phyloP scores from a whole-genome alignment of 2,329 filamentous ascomycete genomes.

The Tolypocladium nubicola region DNA sequence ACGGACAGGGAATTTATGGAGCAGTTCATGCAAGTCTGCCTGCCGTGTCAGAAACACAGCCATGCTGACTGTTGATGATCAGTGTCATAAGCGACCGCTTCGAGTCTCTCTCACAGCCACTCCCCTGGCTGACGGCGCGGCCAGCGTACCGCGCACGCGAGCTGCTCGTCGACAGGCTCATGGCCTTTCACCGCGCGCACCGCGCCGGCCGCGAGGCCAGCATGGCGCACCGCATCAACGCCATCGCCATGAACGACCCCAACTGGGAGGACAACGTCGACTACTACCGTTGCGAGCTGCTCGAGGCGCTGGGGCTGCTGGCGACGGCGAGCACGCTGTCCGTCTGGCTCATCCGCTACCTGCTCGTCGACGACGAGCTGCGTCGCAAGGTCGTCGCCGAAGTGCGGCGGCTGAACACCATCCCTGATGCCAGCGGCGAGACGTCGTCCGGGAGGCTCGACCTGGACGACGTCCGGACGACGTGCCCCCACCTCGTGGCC shows the following conservation, averaged over 20 bases:
- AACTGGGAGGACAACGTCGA: constrained; percentile 19
- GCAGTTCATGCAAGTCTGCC: constrained; percentile 16
- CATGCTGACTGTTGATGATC: constrained; percentile 1
- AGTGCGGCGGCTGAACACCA: constrained; percentile 8
- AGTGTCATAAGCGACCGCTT: constrained; percentile 18
- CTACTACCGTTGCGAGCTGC: constrained; percentile 21
- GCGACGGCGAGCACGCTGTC: constrained; percentile 19
- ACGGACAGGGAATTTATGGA: constrained; percentile 17
- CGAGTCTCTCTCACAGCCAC: constrained; percentile 16
- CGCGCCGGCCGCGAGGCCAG: constrained; percentile 11
- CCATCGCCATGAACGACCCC: constrained; percentile 15
- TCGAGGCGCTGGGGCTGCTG: constrained; percentile 18
- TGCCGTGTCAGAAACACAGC: background rate
- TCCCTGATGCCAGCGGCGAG: background rate
- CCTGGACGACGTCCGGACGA: constrained; percentile 10
- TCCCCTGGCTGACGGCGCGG: constrained; percentile 14
- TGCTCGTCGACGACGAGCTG: constrained; percentile 11
- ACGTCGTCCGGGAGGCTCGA: constrained; percentile 6
- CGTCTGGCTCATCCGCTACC: constrained; percentile 18
- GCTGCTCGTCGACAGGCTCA: constrained; percentile 13
- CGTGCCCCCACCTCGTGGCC: constrained; percentile 19
- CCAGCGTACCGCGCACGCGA: constrained; percentile 15
- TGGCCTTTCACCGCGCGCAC: constrained; percentile 14
- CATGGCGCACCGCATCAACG: constrained; percentile 18
- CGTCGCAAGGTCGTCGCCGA: constrained; percentile 11